Conservation (phyloP, 805 yeast species). For the Komagataella kurtzmanii region DNA sequence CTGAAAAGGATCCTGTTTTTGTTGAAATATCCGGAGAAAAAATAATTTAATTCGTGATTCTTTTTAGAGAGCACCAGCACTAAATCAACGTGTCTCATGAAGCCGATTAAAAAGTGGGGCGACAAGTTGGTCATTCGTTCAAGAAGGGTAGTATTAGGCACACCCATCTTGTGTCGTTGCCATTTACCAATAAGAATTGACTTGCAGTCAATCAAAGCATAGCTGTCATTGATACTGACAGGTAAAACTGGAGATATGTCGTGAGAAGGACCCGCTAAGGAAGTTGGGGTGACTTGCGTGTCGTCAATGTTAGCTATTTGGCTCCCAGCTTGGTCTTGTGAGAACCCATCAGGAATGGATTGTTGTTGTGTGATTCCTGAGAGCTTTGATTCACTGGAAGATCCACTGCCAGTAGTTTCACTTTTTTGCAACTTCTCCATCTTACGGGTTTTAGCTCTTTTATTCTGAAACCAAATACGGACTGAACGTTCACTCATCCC, state of each 20-base stretch:
- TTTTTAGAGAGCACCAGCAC: slow-evolving; percentile 58
- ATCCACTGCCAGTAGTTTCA: slow-evolving; percentile 9
- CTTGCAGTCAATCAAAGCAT: slow-evolving; percentile 53
- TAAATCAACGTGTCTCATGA: slow-evolving; percentile 59
- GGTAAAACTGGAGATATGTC: slow-evolving; percentile 19
- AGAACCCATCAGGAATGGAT: neutral
- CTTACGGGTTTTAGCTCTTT: slow-evolving; percentile 69
- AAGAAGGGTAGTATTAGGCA: slow-evolving; percentile 24
- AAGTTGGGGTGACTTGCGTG: neutral
- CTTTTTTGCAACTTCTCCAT: slow-evolving; percentile 34
- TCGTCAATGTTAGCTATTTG: neutral
- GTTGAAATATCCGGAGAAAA: slow-evolving; percentile 62
- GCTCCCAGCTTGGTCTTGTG: neutral
- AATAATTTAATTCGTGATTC: slow-evolving; percentile 63
- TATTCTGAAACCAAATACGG: slow-evolving; percentile 86
- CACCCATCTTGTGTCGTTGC: slow-evolving; percentile 67
- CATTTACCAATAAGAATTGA: slow-evolving; percentile 68
- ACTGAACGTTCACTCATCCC: slow-evolving; percentile 83
- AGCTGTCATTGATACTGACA: slow-evolving; percentile 46
- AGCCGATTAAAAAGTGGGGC: slow-evolving; percentile 47
- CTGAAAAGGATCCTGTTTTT: slow-evolving; percentile 57
- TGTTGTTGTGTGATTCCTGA: neutral
- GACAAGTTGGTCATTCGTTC: slow-evolving; percentile 45
- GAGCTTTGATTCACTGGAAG: neutral
- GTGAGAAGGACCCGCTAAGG: neutral